A percentile compares a stretch with the other conserved stretches of the same genome.
phyloP scores from a whole-genome alignment of 1,284 basidiomycete genomes.

The Hymenochaete sp. region DNA sequence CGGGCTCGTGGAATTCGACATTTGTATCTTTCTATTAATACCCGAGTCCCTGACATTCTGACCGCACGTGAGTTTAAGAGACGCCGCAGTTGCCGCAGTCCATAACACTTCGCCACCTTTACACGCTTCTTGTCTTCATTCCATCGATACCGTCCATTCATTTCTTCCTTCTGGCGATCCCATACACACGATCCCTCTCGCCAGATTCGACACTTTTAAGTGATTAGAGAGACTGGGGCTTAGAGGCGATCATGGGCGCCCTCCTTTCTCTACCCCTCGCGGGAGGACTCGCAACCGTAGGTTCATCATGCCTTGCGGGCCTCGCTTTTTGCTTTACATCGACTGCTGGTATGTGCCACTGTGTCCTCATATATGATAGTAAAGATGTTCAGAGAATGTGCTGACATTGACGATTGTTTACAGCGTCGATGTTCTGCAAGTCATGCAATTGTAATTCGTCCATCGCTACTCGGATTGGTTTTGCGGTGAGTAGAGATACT shows the following conservation, averaged over 20 bases:
- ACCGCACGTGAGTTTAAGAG: too few relatives aligned
- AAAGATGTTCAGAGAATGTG: constrained; percentile 19
- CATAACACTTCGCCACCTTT: too few relatives aligned
- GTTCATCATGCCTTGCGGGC: constrained; percentile 73
- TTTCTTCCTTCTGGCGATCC: too few relatives aligned
- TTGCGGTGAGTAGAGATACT: constrained; percentile 56
- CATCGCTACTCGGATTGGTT: constrained; percentile 95
- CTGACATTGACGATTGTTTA: constrained; percentile 19
- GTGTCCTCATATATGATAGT: constrained; percentile 17
- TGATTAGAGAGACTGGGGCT: constrained; percentile 1
- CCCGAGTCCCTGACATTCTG: too few relatives aligned
- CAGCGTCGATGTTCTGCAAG: constrained; percentile 95
- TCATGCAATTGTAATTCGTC: constrained; percentile 99
- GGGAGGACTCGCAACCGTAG: constrained; percentile 69
- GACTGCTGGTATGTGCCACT: constrained; percentile 57
- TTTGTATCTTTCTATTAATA: too few relatives aligned
- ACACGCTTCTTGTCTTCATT: too few relatives aligned
- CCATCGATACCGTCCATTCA: too few relatives aligned
- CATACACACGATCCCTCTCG: too few relatives aligned
- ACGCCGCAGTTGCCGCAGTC: too few relatives aligned
- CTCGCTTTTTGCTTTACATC: constrained; percentile 77
- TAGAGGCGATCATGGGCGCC: constrained; percentile 53
- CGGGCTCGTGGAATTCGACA: too few relatives aligned
- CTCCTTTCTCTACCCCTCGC: constrained; percentile 83
- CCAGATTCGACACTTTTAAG: neutral